phyloP scores from a whole-genome alignment of 1,284 basidiomycete species.

The Cryptococcus jaspeensis region DNA sequence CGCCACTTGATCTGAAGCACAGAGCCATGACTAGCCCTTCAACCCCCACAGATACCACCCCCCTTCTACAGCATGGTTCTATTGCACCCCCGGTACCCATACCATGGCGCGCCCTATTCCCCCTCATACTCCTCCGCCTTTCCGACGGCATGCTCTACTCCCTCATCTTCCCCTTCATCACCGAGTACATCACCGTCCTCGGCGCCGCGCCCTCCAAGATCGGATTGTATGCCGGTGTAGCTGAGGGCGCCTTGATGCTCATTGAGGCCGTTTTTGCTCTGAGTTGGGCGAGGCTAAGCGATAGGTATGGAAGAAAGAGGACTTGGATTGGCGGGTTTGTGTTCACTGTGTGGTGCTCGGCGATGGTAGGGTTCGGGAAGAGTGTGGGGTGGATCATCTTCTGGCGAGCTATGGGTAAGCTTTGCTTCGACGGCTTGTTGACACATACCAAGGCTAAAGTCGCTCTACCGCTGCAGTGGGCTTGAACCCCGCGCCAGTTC shows the following conservation, averaged over 20 bases:
- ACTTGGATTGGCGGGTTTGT: conserved; percentile 22
- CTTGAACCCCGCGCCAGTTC: no score
- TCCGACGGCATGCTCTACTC: conserved; percentile 8
- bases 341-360: conserved; percentile 3
- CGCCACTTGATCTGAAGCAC: no score
- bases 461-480: no score
- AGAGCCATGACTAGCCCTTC: no score
- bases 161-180: conserved; percentile 13
- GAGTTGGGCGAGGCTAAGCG: conserved; percentile 25
- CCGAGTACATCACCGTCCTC: conserved; percentile 10
- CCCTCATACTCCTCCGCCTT: conserved; percentile 7
- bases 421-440: no score
- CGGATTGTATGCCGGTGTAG: conserved; percentile 27
- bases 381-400: conserved; percentile 31
- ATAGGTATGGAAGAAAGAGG: conserved; percentile 24
- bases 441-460: no score
- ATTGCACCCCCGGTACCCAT: no score
- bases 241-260: conserved; percentile 29
- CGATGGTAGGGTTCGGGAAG: conserved; percentile 25
- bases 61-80: no score
- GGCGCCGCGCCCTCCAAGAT: neutral
- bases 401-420: conserved; percentile 27
- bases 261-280: conserved; percentile 24
- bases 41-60: no score
- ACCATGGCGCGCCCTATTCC: conserved; percentile 10